phyloP scores from a whole-genome alignment of 805 yeast species.

The Aciculoconidium aculeatum region DNA sequence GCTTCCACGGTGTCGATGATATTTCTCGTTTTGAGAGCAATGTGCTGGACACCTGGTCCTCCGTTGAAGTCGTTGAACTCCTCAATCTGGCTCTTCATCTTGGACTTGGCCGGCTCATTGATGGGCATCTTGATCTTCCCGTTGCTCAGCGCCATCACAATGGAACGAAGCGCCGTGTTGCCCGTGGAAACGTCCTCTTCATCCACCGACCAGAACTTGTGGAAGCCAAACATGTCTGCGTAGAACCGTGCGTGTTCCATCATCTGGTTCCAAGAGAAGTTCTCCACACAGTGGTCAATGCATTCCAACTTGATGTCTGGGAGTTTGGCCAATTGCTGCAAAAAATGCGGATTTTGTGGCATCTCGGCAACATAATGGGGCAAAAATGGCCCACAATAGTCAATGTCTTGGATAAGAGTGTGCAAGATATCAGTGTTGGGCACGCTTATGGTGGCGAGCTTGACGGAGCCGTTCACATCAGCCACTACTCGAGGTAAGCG shows the following conservation, averaged over 20 bases:
- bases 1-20: slow-evolving; percentile 51
- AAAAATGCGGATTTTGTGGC: slow-evolving; percentile 4
- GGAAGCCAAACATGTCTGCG: slow-evolving; percentile 62
- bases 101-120: slow-evolving; percentile 75
- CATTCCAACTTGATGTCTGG: slow-evolving; percentile 35
- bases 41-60: slow-evolving; percentile 84
- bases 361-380: slow-evolving; percentile 39
- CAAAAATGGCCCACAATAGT: slow-evolving; percentile 39
- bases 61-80: slow-evolving; percentile 69
- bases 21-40: slow-evolving; percentile 62
- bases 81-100: slow-evolving; percentile 68
- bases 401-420: slow-evolving; percentile 52
- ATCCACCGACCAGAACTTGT: slow-evolving; percentile 79
- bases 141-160: slow-evolving; percentile 68
- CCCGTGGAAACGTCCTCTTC: slow-evolving; percentile 69
- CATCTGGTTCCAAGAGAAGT: slow-evolving; percentile 67
- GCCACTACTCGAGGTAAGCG: slow-evolving; percentile 19
- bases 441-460: slow-evolving; percentile 39
- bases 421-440: slow-evolving; percentile 61
- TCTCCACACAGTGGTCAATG: slow-evolving; percentile 81
- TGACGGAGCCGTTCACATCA: slow-evolving; percentile 49
- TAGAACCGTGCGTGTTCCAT: slow-evolving; percentile 53
- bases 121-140: slow-evolving; percentile 73
- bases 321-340: slow-evolving; percentile 6
- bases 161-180: slow-evolving; percentile 62